These are phyloP conservation scores for Fusarium xylarioides DNA, from an alignment of 2,329 filamentous ascomycete species.

Conservation along the genomic window DNA sequence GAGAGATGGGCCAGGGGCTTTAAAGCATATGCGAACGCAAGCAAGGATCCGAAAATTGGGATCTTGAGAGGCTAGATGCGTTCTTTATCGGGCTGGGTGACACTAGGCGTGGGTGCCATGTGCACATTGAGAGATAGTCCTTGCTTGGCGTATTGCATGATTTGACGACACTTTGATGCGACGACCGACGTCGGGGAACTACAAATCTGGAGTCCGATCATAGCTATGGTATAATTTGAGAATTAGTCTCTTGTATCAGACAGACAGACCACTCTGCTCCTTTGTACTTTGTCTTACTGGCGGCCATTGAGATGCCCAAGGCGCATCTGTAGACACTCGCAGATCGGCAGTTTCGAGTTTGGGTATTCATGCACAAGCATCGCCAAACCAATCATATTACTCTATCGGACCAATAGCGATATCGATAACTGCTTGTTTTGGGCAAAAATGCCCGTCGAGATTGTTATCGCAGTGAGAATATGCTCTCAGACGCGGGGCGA, in stretches of 20 bases:
- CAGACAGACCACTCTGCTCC: background rate
- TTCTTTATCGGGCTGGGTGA: background rate
- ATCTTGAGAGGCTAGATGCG: background rate
- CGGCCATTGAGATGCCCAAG: rapidly evolving
- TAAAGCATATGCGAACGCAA: background rate
- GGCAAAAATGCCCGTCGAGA: background rate
- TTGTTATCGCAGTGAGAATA: background rate
- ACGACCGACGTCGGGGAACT: background rate
- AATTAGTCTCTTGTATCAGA: rapidly evolving
- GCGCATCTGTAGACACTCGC: too few species aligned
- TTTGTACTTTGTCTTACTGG: background rate
- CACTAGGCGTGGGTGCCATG: background rate
- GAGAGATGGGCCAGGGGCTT: background rate
- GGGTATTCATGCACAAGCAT: too few species aligned
- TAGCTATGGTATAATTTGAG: background rate
- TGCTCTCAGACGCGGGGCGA: background rate
- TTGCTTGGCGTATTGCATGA: constrained; percentile 13
- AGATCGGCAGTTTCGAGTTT: background rate
- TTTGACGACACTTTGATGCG: background rate
- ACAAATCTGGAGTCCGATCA: background rate
- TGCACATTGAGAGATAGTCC: background rate
- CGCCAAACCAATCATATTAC: rapidly evolving
- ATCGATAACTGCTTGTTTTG: rapidly evolving
- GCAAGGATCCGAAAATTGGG: background rate
- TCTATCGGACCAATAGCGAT: background rate